These are phyloP conservation scores for Candida albicans DNA, from an alignment of 1,139 yeast species.

Conservation along the genomic window DNA sequence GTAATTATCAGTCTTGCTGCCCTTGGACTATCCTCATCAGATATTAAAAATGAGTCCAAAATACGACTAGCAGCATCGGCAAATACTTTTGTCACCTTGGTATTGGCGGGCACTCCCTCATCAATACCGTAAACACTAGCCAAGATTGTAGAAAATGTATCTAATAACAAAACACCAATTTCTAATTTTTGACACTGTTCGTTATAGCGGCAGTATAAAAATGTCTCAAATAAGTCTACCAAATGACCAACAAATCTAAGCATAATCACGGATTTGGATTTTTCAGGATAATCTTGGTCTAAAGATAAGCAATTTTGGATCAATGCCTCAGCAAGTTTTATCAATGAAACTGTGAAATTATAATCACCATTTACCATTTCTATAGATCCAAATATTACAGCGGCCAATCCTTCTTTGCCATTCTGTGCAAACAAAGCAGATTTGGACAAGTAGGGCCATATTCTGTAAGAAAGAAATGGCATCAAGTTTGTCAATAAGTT, in stretches of 20 bases:
- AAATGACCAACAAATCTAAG: conserved; percentile 57
- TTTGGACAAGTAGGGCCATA: conserved; percentile 76
- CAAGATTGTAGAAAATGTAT: conserved; percentile 56
- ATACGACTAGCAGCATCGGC: conserved; percentile 52
- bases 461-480: conserved; percentile 57
- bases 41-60: conserved; percentile 55
- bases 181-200: conserved; percentile 57
- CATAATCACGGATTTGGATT: conserved; percentile 54
- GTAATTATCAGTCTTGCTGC: conserved; percentile 57
- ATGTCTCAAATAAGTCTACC: conserved; percentile 71
- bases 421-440: conserved; percentile 64
- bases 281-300: conserved; percentile 38
- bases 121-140: conserved; percentile 60
- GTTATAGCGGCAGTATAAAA: conserved; percentile 66
- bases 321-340: conserved; percentile 55
- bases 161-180: conserved; percentile 59
- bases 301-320: conserved; percentile 52
- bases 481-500: conserved; percentile 52
- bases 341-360: conserved; percentile 59
- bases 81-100: conserved; percentile 51
- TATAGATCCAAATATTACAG: conserved; percentile 65
- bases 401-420: conserved; percentile 69
- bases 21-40: conserved; percentile 50
- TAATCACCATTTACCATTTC: conserved; percentile 73
- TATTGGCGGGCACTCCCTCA: conserved; percentile 33